Evolutionary conservation across 192 early-diverging fungal species (phyloP).

Genomic region (Thamnidium elegans): DNA sequence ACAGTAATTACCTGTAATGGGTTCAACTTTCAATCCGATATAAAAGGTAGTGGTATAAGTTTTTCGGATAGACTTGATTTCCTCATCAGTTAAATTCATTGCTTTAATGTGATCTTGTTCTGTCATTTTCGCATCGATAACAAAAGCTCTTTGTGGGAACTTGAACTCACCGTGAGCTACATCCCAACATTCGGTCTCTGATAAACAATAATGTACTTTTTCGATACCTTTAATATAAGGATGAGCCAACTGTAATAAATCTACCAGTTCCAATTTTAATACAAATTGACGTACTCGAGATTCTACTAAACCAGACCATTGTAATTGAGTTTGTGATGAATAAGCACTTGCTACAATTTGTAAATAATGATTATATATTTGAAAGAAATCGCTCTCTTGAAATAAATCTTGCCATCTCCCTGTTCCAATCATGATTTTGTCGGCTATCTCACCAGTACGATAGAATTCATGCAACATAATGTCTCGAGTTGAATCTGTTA

Average conservation of each 20-base stretch:
- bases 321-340: slow-evolving; percentile 67
- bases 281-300: slow-evolving; percentile 87
- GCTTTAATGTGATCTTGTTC: slow-evolving; percentile 14
- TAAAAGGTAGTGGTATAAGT: slow-evolving; percentile 85
- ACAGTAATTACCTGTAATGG: slow-evolving; percentile 43
- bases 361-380: slow-evolving; percentile 82
- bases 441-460: slow-evolving; percentile 72
- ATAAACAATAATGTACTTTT: slow-evolving; percentile 57
- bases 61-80: slow-evolving; percentile 25
- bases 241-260: slow-evolving; percentile 71
- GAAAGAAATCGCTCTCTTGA: slow-evolving; percentile 83
- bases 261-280: slow-evolving; percentile 75
- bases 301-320: slow-evolving; percentile 90
- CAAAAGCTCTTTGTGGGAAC: slow-evolving; percentile 29
- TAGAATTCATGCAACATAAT: slow-evolving; percentile 87
- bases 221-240: slow-evolving; percentile 90
- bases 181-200: slow-evolving; percentile 66
- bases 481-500: slow-evolving; percentile 77
- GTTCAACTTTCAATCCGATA: slow-evolving; percentile 75
- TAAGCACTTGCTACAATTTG: slow-evolving; percentile 85
- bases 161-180: slow-evolving; percentile 65
- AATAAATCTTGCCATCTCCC: slow-evolving; percentile 81
- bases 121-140: slow-evolving; percentile 10
- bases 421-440: slow-evolving; percentile 71
- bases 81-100: slow-evolving; percentile 13